Evolutionary conservation across 2,329 filamentous ascomycete species (phyloP).

Genomic region (Polytolypa hystricis): DNA sequence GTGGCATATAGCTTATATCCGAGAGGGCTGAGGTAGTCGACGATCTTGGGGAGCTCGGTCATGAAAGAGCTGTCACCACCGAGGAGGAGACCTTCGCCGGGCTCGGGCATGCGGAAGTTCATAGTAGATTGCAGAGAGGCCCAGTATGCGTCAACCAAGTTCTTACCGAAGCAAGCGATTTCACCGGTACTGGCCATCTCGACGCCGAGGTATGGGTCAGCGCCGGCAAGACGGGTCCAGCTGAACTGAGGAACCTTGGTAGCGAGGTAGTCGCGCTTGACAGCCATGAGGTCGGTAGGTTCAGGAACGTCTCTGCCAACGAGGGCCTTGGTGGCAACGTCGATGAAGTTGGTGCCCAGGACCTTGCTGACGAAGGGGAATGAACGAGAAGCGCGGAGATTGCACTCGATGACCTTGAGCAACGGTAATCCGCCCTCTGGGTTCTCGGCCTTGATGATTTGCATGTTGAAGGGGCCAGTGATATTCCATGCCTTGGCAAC

Average conservation of each 20-base stretch:
- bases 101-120: conserved; percentile 96
- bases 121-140: conserved; percentile 89
- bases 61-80: conserved; percentile 68
- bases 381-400: conserved; percentile 89
- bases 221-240: conserved; percentile 94
- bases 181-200: conserved; percentile 97
- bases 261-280: conserved; percentile 82
- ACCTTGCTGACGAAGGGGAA: conserved; percentile 99
- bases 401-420: conserved; percentile 97
- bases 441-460: conserved; percentile 87
- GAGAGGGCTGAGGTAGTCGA: conserved; percentile 76
- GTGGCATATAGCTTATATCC: conserved; percentile 93
- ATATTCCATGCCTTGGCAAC: conserved; percentile 96
- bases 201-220: conserved; percentile 93
- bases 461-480: conserved; percentile 99
- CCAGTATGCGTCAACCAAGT: conserved; percentile 97
- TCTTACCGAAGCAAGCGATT: conserved; percentile 96
- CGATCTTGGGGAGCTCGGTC: conserved; percentile 62
- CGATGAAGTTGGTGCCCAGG: conserved; percentile 91
- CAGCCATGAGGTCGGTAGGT: conserved; percentile 75
- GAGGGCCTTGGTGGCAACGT: conserved; percentile 85
- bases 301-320: conserved; percentile 75
- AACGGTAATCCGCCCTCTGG: conserved; percentile 62
- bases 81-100: conserved; percentile 88
- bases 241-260: conserved; percentile 99